Evolutionary conservation across 2,329 filamentous ascomycete species (phyloP), one percentile per base, ranked within the genome.

Genomic region (Raffaelea ambrosiae): DNA sequence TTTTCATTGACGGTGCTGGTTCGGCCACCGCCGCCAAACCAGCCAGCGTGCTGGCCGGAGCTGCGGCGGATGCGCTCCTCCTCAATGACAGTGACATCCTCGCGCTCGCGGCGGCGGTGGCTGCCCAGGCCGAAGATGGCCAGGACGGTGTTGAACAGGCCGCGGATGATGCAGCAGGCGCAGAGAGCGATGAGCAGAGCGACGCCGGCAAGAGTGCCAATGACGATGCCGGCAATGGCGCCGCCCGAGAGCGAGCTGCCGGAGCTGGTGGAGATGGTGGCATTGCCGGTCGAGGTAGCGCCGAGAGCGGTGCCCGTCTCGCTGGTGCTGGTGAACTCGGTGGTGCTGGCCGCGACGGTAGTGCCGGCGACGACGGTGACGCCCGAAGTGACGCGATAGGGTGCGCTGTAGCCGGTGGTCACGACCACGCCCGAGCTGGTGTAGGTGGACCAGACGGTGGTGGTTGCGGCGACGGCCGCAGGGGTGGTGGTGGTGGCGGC

Each of bases 201-300:
- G 33, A 88, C 71, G 52, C 83, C 86, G 14, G 76, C 74, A 43
- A 90, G 71, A 11, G 79, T 76, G 53, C 86, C 86, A 48, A 90
- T 82, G 54, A 90, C 86, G 58, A 90, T 90, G 51, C 86, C 86
- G 16, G 86, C 86, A 57, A 90, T 90, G 51, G 84, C 86, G 46
- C 85, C 86, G 40, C 73, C 76, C 57, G 81, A 86, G 47, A 90
- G 73, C 40, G 66, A 63, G 19, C 26, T 23, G 18, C 42, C 45
- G 48, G 66, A 66, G 23, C 66, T 64, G 35, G 58, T 69, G 57
- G 64, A 67, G 41, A 63, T 62, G 29, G 56, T 58, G 18, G 61
- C 66, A 40, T 59, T 61, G 16, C 57, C 61, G 9, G 61, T 64
- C 21, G 64, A 68, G 5, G 73, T 68, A 10, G 59, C 59, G 43